A percentile compares a stretch with the other conserved stretches of the same genome.
phyloP scores from a whole-genome alignment of 2,329 filamentous ascomycete genomes.

The Phaeophleospora eucalypticola region DNA sequence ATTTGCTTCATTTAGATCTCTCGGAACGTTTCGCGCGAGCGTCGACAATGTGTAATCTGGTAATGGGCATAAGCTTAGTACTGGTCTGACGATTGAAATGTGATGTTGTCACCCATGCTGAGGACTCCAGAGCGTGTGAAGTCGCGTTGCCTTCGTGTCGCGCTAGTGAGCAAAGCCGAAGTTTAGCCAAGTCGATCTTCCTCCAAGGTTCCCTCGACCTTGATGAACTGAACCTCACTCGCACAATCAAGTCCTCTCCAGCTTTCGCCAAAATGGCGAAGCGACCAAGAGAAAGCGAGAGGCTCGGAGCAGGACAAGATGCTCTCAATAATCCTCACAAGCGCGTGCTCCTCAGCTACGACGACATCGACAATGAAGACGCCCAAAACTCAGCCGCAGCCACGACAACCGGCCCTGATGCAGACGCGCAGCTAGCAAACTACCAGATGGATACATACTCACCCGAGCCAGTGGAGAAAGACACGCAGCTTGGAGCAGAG shows the following conservation, averaged over 20 bases:
- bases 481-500: not conserved
- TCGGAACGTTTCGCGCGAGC: too few species aligned
- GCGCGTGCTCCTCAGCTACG: slow-evolving; percentile 33
- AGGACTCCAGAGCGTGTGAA: too few species aligned
- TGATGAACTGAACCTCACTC: slow-evolving; percentile 1
- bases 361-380: slow-evolving; percentile 26
- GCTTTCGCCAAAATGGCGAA: slow-evolving; percentile 19
- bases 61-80: too few species aligned
- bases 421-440: slow-evolving; percentile 10
- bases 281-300: slow-evolving; percentile 30
- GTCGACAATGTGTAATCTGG: too few species aligned
- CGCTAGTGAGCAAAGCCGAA: too few species aligned
- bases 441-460: slow-evolving; percentile 18
- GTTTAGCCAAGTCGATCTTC: too few species aligned
- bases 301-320: slow-evolving; percentile 29
- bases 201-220: too few species aligned
- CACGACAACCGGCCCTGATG: not conserved
- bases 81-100: too few species aligned
- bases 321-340: slow-evolving; percentile 31
- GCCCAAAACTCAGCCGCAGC: slow-evolving; percentile 3
- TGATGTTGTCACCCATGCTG: too few species aligned
- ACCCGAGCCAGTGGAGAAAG: slow-evolving; percentile 4
- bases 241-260: not conserved
- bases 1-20: too few species aligned
- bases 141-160: too few species aligned